Base-by-base conservation (phyloP, 108 stramenopile species). In the Pseudonitzschia multiseries region DNA sequence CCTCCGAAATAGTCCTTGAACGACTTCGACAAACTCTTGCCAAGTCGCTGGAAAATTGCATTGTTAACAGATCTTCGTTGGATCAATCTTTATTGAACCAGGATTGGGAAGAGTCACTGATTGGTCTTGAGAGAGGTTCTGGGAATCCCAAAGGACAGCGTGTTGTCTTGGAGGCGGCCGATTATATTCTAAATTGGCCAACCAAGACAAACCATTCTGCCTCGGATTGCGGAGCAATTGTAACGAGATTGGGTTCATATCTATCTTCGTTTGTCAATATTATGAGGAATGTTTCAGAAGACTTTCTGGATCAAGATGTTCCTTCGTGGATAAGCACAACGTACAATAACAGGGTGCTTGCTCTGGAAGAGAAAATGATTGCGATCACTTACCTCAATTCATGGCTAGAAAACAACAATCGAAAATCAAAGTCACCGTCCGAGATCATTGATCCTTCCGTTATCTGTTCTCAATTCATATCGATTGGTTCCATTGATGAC, bases 1-100 rank as follows among this genome's bases (percentile, higher is more conserved):
- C 80, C 8, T 69, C 85, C 10, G 82, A 86, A 66, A 77, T 93
- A 64, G 75, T 84, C 15, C 65, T 90, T 4, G 57, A 76, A 60
- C 72, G 81, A 33, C 78, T 89, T 44, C 70, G 81, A 22, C 64
- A 71, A 57, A 65, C 81, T n/a, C 68, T 90, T n/a, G 62, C 42
- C 69, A 21, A 71, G 74, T 44, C 73, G 71, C 0, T 26, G 17
- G 36, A 29, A 40, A 33, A 28, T 33, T 0, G 26, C 27, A 26
- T 21, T 26, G 9, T 18, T 62, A 33, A 20, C 18, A 31, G 21
- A 15, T 27, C 57, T 28, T 28, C 29, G 21, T 28, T 15, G 21
- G 57, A 59, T 14, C 0, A 24, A 59, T 43, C 76, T 74, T 31
- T 62, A 24, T 61, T 73, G 26, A 69, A 79, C 27, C 53, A 72